Evolutionary conservation across 768 basidiomycete genomes (phyloP), one percentile per base, ranked within the genome.

Genomic region (Boletus reticuloceps): DNA sequence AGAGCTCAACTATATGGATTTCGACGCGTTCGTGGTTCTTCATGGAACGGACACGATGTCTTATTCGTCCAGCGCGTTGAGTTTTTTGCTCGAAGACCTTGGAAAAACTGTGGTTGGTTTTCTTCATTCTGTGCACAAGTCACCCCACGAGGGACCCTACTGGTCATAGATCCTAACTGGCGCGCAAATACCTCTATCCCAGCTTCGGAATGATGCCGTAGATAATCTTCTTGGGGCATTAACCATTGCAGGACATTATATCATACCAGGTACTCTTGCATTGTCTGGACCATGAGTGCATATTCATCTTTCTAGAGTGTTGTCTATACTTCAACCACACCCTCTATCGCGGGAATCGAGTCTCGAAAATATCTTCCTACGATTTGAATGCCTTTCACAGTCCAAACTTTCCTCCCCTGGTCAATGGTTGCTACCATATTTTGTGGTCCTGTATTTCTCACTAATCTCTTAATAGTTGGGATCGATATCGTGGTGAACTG

Each of bases 31-130:
- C 65, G 85, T 98, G 19, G 76, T 97, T 31, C 73, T 96, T 19
- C 94, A 96, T 65, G 94, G 94, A 34, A 93, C 91, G 11, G 94
- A 96, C 65, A 94, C 91, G 1, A 94, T 94, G 90, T 84, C 85
- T 17, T 95, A 93, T 70, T 88, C 88, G 9, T 84, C 93, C 9
- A 93, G 91, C 47, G 92, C 94, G 4, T 78, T 96, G 37, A 90
- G 89, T 66, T 98, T 97, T 69, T 72, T 98, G 51, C 79, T 98
- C 8, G 94, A 97, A 72, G 93, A 97, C 60, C 79, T 98, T 4
- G 92, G 93, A 46, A 94, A 93, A 74, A 94, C 91, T 1, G 88
- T 94, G 63, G 90, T 91, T 77, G 37, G 77, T 60, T 16, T 51
- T 22, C 10, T 29, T 51, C n/a, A 14, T 16, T 48, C 16, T 45